phyloP scores from a whole-genome alignment of 768 basidiomycete genomes.

The Pleurotus tuber-regium region DNA sequence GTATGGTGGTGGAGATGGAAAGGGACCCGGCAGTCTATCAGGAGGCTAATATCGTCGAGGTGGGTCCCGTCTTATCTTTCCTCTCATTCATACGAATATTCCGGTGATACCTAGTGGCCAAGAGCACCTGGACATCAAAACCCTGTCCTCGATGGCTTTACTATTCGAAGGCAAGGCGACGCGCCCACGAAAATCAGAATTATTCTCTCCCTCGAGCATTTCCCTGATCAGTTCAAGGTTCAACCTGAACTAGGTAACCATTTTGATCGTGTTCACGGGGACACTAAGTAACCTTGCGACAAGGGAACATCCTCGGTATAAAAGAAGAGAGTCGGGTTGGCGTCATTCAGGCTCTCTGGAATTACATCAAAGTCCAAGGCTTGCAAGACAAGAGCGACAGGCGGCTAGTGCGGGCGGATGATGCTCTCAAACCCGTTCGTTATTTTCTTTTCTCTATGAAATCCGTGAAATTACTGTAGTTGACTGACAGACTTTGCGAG shows the following conservation, averaged over 20 bases:
- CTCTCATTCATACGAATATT: too few relatives aligned
- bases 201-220: constrained; percentile 84
- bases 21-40: constrained; percentile 78
- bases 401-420: constrained; percentile 67
- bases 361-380: constrained; percentile 82
- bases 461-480: too few relatives aligned
- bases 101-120: constrained; percentile 59
- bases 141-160: constrained; percentile 81
- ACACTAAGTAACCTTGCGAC: constrained; percentile 8
- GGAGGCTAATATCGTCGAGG: constrained; percentile 90
- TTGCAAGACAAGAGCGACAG: constrained; percentile 84
- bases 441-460: background rate
- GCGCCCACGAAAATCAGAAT: constrained; percentile 72
- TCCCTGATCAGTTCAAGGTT: constrained; percentile 83
- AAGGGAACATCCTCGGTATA: constrained; percentile 70
- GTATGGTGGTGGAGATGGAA: constrained; percentile 85
- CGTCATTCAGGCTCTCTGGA: constrained; percentile 84
- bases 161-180: constrained; percentile 80
- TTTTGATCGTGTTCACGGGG: background rate
- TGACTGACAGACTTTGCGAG: background rate
- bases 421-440: constrained; percentile 59
- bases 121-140: constrained; percentile 52
- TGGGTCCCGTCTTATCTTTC: constrained; percentile 34
- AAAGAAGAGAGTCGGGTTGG: constrained; percentile 84
- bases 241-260: constrained; percentile 67